Conservation (phyloP, 2,329 filamentous ascomycete genomes). For the Neofusicoccum sp. region DNA sequence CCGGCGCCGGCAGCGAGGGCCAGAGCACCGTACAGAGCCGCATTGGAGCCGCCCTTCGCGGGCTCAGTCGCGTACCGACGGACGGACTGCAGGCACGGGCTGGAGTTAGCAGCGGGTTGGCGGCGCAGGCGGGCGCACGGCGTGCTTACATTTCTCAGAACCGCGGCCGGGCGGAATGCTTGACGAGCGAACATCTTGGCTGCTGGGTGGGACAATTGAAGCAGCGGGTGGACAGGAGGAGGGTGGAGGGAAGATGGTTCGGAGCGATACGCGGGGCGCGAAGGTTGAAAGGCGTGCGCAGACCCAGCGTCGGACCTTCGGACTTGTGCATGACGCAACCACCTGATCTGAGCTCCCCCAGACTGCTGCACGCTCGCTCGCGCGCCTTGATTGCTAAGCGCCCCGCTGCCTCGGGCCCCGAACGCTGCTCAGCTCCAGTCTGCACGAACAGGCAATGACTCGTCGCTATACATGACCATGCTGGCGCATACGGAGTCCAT, state of each 20-base stretch:
- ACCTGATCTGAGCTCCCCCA: background rate
- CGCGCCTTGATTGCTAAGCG: slow-evolving; percentile 8
- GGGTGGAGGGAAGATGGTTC: background rate
- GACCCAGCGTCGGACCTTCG: slow-evolving; percentile 10
- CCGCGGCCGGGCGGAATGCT: slow-evolving; percentile 45
- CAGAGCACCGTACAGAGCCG: slow-evolving; percentile 63
- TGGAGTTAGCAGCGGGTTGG: slow-evolving; percentile 20
- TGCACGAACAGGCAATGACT: too few relatives aligned
- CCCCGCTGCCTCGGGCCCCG: background rate
- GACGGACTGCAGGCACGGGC: slow-evolving; percentile 53
- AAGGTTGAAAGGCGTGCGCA: slow-evolving; percentile 14
- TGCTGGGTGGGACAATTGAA: background rate
- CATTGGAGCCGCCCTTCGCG: slow-evolving; percentile 61
- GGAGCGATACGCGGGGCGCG: background rate
- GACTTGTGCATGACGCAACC: slow-evolving; percentile 2
- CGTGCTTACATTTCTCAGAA: slow-evolving; percentile 41
- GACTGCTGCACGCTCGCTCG: background rate
- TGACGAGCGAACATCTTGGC: slow-evolving; percentile 48
- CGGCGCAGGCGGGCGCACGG: slow-evolving; percentile 25
- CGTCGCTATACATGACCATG: too few relatives aligned
- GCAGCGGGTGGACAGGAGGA: slow-evolving; percentile 5
- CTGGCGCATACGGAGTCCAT: too few relatives aligned
- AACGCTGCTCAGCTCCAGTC: background rate
- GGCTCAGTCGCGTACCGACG: slow-evolving; percentile 72
- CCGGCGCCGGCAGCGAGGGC: slow-evolving; percentile 58